These are phyloP conservation scores for Daedaleopsis sinensis DNA, from an alignment of 768 basidiomycete species.

Conservation along the genomic window DNA sequence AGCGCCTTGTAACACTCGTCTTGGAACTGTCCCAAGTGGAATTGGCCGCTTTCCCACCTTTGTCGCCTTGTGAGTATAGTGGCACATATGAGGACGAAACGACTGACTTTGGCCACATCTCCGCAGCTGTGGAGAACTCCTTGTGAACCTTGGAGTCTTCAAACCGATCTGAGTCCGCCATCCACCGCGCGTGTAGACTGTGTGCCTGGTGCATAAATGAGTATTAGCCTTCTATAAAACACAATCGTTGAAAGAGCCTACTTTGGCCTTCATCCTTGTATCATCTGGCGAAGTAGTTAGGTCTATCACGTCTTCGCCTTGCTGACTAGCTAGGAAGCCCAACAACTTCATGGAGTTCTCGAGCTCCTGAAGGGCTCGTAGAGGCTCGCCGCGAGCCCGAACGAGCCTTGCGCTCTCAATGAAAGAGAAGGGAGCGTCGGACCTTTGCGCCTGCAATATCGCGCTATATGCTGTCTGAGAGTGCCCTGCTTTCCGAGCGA, in stretches of 20 bases:
- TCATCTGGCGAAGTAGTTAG: constrained; percentile 11
- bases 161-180: constrained; percentile 86
- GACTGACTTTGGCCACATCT: constrained; percentile 52
- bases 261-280: constrained; percentile 20
- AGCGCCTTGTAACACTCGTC: constrained; percentile 73
- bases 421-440: constrained; percentile 73
- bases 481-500: constrained; percentile 93
- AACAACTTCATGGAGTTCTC: constrained; percentile 65
- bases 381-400: constrained; percentile 74
- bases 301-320: constrained; percentile 7
- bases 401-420: constrained; percentile 90
- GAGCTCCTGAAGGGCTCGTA: constrained; percentile 86
- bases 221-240: background rate
- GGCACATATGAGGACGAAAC: background rate
- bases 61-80: background rate
- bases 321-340: constrained; percentile 7
- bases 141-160: constrained; percentile 64
- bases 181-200: constrained; percentile 87
- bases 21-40: constrained; percentile 86
- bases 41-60: constrained; percentile 86
- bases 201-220: constrained; percentile 55
- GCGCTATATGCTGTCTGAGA: constrained; percentile 98
- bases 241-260: background rate
- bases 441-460: constrained; percentile 84
- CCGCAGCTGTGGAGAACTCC: constrained; percentile 55